A percentile compares a stretch with the other conserved stretches of the same genome.
These are phyloP conservation scores for Tulasnella sp. DNA, from an alignment of 768 basidiomycete species.

Conservation along the genomic window DNA sequence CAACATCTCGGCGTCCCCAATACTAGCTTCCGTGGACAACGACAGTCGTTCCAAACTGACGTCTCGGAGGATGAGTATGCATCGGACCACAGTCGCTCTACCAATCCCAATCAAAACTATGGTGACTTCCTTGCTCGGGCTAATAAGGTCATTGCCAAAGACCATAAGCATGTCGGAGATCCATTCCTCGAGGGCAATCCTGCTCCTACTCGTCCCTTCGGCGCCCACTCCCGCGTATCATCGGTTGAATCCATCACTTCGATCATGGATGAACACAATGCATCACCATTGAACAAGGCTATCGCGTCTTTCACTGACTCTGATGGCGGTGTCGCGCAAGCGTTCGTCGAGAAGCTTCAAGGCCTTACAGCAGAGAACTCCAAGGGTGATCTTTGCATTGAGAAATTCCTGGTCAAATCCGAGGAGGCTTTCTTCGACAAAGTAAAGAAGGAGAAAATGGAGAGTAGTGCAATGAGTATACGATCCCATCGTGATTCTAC, in stretches of 20 bases:
- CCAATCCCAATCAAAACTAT: conserved; percentile 37
- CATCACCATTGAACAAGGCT: conserved; percentile 87
- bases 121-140: conserved; percentile 74
- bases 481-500: conserved; percentile 66
- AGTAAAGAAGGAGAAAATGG: conserved; percentile 74
- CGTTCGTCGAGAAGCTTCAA: conserved; percentile 79
- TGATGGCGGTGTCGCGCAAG: conserved; percentile 80
- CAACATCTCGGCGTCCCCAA: conserved; percentile 1
- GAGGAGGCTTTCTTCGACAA: conserved; percentile 89
- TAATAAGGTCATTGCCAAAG: conserved; percentile 68
- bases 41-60: conserved; percentile 31
- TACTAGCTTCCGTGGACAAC: conserved; percentile 26
- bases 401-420: conserved; percentile 78
- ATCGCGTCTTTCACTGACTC: conserved; percentile 88
- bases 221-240: conserved; percentile 60
- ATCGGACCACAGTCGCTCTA: conserved; percentile 20
- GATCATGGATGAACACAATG: conserved; percentile 80
- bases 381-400: conserved; percentile 81
- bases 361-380: conserved; percentile 72
- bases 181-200: conserved; percentile 57
- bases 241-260: conserved; percentile 88
- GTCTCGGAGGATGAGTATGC: conserved; percentile 45
- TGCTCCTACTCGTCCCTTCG: conserved; percentile 64
- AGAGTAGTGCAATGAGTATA: conserved; percentile 61
- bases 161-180: conserved; percentile 66